phyloP scores from a whole-genome alignment of 1,284 basidiomycete species.

The Boletellus sp. region DNA sequence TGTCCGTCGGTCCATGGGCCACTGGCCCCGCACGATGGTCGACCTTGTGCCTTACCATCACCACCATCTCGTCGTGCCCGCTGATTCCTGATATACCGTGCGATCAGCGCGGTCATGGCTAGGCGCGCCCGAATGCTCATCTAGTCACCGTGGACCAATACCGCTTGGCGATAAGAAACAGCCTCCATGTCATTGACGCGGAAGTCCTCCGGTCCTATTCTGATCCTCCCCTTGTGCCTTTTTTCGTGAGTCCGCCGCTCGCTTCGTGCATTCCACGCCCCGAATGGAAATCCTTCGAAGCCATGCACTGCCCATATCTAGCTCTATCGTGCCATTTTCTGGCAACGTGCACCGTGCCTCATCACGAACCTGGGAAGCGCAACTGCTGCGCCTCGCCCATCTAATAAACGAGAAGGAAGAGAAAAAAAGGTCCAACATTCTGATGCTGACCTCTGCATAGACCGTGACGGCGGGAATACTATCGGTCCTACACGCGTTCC shows the following conservation, averaged over 20 bases:
- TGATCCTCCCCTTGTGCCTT: constrained; percentile 4
- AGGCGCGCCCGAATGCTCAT: too few relatives aligned
- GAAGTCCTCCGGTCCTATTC: background rate
- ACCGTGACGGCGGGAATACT: background rate
- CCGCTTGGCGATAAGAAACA: background rate
- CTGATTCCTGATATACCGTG: background rate
- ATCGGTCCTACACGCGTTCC: background rate
- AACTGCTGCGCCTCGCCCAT: background rate
- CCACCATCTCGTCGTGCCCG: background rate
- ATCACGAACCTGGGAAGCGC: background rate
- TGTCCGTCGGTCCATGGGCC: too few relatives aligned
- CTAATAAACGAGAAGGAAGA: background rate
- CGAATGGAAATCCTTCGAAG: constrained; percentile 1
- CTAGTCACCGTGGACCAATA: background rate
- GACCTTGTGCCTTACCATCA: background rate
- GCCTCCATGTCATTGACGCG: background rate
- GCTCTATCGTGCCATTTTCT: background rate
- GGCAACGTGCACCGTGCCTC: too few relatives aligned
- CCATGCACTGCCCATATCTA: background rate
- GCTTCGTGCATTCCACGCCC: background rate
- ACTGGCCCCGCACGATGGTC: too few relatives aligned
- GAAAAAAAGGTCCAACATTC: background rate
- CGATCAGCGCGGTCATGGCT: background rate
- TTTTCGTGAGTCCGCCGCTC: background rate
- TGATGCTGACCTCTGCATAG: background rate